Base-by-base conservation (phyloP, 164 flowering plant genomes). In the Pachysandra terminalis region DNA sequence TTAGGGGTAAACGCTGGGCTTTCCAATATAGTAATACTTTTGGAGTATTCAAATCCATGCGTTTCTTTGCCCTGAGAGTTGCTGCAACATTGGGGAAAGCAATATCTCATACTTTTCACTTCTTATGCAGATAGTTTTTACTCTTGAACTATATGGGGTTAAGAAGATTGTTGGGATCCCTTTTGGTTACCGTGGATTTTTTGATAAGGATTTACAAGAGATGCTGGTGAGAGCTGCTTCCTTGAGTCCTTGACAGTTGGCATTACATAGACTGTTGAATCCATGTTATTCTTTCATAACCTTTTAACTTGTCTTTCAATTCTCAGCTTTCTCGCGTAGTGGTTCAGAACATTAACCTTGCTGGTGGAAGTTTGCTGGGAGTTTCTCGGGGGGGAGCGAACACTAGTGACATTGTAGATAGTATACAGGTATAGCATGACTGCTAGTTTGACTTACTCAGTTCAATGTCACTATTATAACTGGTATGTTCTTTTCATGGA, bases 301-400 rank as follows among this genome's bases (percentile, higher is more conserved):
- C 37, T 7, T 56, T 56, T 49, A 57, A 56, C 9, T 65, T 64
- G 23, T 21, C 55, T 41, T 41, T 40, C 45, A 56, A n/a, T 24
- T 70, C 67, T 68, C 73, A 78, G 81, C 70, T 78, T 27, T 78
- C 75, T 65, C 81, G 81, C 27, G 73, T 68, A 66, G 75, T 78
- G 64, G 81, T 78, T 62, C 78, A 78, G 72, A 78, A 78, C 78
- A 78, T 78, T 59, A 78, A 78, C 65, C 81, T 78, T 59, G 75
- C 77, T 53, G 81, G 81, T 68, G 77, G 81, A 74, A 78, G 81
- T 68, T 71, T 74, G 69, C 64, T 78, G 53, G 81, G 81, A 61
- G 78, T 78, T 61, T 78, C 81, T 63, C 74, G 81, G 68, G 81
- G 81, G 28, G 66, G 73, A 56, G 71, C 71, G 40, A 71, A 22